Evolutionary conservation across 805 yeast genomes (phyloP), one percentile per base, ranked within the genome.

Genomic region (Ogataea saltuana): DNA sequence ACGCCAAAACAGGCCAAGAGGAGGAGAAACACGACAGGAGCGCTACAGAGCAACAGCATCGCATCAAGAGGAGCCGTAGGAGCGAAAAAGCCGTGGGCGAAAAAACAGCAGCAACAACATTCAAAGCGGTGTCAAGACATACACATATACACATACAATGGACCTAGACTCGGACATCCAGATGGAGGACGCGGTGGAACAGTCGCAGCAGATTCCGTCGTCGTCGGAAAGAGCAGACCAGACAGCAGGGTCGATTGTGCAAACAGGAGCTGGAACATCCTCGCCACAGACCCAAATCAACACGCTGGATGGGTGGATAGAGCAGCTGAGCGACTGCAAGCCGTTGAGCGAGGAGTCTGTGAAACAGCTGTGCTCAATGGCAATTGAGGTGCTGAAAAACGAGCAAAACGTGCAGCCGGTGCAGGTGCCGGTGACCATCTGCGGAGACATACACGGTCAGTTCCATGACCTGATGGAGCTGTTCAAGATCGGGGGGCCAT

Each of bases 401-500:
- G 97, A 90, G 70, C 90, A 87, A 56, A 91, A 93, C 62, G 96
- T 91, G 39, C 97, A 91, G 69, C 96, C 96, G 1, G 97, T 91
- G 35, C 81, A 80, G 50, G 91, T 89, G 7, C 99, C 99, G 4
- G 98, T 93, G 26, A 91, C 98, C 15, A 89, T 90, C 52, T 91
- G 97, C 72, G 97, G 97, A 54, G 97, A 89, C 67, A 91, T 89
- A 42, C 97, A 89, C 63, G 97, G 97, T 30, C 97, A 89, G 66
- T 90, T 89, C 64, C 97, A 90, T 63, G 97, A 89, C 70, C 72
- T 89, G 63, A 85, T 88, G 83, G 97, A 89, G 65, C 72, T 89
- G 46, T 90, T 89, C 67, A 87, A 88, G 59, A 89, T 89, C 58
- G 97, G 96, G 19, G 97, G 98, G 12, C 87, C 83, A 48, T 83